Conservation (phyloP, 257 asterid species). For the Schizonepeta tenuifolia region DNA sequence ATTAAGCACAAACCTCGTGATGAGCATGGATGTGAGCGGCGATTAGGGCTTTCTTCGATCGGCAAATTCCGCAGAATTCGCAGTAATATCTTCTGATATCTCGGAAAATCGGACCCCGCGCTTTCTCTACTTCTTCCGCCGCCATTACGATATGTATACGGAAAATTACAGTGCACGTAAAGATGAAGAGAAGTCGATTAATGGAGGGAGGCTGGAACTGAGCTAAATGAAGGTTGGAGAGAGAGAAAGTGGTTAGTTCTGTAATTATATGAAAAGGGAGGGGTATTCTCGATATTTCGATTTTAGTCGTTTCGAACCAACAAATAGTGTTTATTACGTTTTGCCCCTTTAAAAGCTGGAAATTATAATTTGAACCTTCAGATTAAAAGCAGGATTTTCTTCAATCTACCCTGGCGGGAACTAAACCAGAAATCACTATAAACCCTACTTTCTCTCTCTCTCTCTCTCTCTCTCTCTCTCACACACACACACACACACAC, state of each 20-base stretch:
- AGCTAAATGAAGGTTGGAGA: background rate
- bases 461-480: background rate
- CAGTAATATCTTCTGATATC: constrained; percentile 80
- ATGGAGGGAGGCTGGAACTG: constrained; percentile 18
- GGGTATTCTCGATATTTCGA: constrained; percentile 18
- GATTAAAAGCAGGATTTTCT: too few relatives aligned
- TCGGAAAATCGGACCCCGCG: constrained; percentile 50
- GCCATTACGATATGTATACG: constrained; percentile 7
- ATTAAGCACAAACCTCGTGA: constrained; percentile 56
- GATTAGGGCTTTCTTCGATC: constrained; percentile 82
- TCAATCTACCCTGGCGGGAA: constrained; percentile 42
- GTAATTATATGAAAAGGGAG: background rate
- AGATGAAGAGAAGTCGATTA: background rate
- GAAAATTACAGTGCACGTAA: background rate
- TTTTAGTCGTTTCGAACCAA: too few relatives aligned
- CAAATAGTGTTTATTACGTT: background rate
- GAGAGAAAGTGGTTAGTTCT: constrained; percentile 4
- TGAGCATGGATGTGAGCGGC: constrained; percentile 61
- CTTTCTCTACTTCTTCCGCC: constrained; percentile 37
- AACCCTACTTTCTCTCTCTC: constrained; percentile 42
- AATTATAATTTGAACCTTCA: background rate
- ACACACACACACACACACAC: constrained; percentile 1
- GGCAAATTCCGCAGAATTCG: constrained; percentile 82
- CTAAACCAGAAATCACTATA: constrained; percentile 31
- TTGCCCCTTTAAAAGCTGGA: background rate